Evolutionary conservation across 2,329 filamentous ascomycete species (phyloP).

Genomic region (Fusarium sp.): DNA sequence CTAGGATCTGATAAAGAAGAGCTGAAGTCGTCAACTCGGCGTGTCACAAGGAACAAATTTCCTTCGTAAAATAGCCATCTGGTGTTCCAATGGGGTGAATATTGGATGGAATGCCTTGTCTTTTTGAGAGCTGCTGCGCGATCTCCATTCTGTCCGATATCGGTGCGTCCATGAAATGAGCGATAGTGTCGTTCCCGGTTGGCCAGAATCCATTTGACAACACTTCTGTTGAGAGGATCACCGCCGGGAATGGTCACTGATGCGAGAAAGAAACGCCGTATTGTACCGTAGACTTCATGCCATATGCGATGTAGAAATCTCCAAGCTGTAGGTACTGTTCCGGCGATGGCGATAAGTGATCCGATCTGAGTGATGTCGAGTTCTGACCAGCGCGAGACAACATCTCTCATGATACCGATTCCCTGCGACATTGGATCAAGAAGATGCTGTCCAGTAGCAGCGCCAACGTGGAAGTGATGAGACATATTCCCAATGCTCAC

Average conservation of each 20-base stretch:
- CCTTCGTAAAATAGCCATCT: slow-evolving; percentile 61
- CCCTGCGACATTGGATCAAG: slow-evolving; percentile 46
- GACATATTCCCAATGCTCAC: slow-evolving; percentile 28
- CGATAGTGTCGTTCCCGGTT: slow-evolving; percentile 52
- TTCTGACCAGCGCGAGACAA: slow-evolving; percentile 53
- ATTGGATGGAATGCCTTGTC: slow-evolving; percentile 53
- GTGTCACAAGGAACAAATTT: slow-evolving; percentile 55
- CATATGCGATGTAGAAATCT: slow-evolving; percentile 49
- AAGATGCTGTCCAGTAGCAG: slow-evolving; percentile 26
- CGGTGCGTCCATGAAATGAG: slow-evolving; percentile 56
- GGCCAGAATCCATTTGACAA: slow-evolving; percentile 56
- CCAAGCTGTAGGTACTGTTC: slow-evolving; percentile 53
- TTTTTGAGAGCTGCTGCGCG: slow-evolving; percentile 54
- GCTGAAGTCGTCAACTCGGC: slow-evolving; percentile 52
- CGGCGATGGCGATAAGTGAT: slow-evolving; percentile 55
- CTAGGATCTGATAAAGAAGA: slow-evolving; percentile 51
- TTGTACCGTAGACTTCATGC: slow-evolving; percentile 51
- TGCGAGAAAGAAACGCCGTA: slow-evolving; percentile 55
- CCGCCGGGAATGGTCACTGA: slow-evolving; percentile 55
- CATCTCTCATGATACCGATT: slow-evolving; percentile 49
- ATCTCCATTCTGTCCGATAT: slow-evolving; percentile 47
- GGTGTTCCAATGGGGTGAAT: slow-evolving; percentile 56
- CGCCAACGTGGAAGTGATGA: slow-evolving; percentile 35
- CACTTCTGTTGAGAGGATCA: slow-evolving; percentile 56
- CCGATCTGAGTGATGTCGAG: slow-evolving; percentile 58